A percentile compares a stretch with the other conserved stretches of the same genome.
Conservation (phyloP, 768 basidiomycete species). For the Kwoniella pini region DNA sequence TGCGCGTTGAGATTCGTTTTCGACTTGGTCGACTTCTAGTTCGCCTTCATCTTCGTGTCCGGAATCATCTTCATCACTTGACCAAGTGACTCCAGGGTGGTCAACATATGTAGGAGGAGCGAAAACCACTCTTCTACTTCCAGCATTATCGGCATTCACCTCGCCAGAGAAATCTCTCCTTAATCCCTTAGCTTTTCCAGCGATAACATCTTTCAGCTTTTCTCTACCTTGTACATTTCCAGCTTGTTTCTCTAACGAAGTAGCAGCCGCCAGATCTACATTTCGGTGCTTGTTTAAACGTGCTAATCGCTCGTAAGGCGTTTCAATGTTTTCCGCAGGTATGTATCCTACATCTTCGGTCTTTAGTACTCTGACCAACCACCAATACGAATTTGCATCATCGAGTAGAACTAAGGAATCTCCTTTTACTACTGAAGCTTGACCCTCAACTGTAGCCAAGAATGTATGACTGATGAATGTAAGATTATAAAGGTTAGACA, state of each 20-base stretch:
- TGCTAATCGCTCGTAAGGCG: slow-evolving; percentile 92
- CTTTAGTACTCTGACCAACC: slow-evolving; percentile 97
- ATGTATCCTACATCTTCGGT: slow-evolving; percentile 99
- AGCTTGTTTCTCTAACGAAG: slow-evolving; percentile 37
- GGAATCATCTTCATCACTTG: slow-evolving; percentile 62
- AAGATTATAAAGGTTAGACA: too few species aligned
- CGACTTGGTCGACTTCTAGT: slow-evolving; percentile 35
- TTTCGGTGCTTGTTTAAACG: slow-evolving; percentile 96
- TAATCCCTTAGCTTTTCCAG: slow-evolving; percentile 35
- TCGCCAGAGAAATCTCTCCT: slow-evolving; percentile 24
- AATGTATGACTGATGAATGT: slow-evolving; percentile 73
- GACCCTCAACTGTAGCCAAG: slow-evolving; percentile 95
- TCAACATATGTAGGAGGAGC: slow-evolving; percentile 61
- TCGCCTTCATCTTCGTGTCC: slow-evolving; percentile 65
- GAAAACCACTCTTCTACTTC: slow-evolving; percentile 67
- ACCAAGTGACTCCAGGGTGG: slow-evolving; percentile 55
- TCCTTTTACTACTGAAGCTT: slow-evolving; percentile 97
- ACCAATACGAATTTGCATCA: slow-evolving; percentile 99
- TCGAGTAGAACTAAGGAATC: slow-evolving; percentile 96
- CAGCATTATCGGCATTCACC: slow-evolving; percentile 14
- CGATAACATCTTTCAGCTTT: slow-evolving; percentile 28
- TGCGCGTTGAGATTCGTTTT: slow-evolving; percentile 6
- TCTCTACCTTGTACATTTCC: slow-evolving; percentile 36
- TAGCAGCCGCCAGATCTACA: slow-evolving; percentile 63
- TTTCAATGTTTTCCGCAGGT: slow-evolving; percentile 98